Conservation (phyloP, 257 asterid genomes). For the Solanum bulbocastanum region DNA sequence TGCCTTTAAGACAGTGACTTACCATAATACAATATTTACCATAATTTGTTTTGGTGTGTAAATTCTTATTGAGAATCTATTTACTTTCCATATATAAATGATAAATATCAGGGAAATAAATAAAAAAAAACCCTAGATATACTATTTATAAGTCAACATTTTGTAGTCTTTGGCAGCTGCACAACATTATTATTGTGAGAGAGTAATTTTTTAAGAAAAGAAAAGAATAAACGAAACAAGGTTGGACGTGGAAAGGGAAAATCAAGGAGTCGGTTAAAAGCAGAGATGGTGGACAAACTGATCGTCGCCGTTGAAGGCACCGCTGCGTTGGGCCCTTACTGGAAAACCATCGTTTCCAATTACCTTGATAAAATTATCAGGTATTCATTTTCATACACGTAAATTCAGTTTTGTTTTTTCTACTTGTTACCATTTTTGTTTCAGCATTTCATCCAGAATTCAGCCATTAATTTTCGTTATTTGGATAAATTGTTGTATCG, state of each 20-base stretch:
- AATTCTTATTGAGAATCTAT: neutral
- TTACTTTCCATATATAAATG: neutral
- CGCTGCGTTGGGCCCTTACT: slow-evolving; percentile 81
- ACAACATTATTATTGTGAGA: neutral
- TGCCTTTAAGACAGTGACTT: neutral
- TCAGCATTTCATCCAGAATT: neutral
- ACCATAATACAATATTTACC: neutral
- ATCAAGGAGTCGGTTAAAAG: neutral
- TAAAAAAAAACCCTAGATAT: neutral
- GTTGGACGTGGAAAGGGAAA: neutral
- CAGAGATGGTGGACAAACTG: slow-evolving; percentile 37
- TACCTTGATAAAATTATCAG: slow-evolving; percentile 77
- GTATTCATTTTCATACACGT: slow-evolving; percentile 14
- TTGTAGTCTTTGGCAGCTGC: neutral
- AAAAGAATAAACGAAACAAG: neutral
- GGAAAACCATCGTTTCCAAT: slow-evolving; percentile 71
- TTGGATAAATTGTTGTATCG: neutral
- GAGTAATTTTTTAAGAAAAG: neutral
- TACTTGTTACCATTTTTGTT: neutral
- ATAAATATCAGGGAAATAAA: neutral
- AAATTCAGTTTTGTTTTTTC: neutral
- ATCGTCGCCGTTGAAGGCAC: slow-evolving; percentile 95
- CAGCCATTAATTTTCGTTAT: neutral
- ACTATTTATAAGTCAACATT: neutral
- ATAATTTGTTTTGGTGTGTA: neutral